Conservation (phyloP, 805 yeast species). For the Suhomyces emberorum region DNA sequence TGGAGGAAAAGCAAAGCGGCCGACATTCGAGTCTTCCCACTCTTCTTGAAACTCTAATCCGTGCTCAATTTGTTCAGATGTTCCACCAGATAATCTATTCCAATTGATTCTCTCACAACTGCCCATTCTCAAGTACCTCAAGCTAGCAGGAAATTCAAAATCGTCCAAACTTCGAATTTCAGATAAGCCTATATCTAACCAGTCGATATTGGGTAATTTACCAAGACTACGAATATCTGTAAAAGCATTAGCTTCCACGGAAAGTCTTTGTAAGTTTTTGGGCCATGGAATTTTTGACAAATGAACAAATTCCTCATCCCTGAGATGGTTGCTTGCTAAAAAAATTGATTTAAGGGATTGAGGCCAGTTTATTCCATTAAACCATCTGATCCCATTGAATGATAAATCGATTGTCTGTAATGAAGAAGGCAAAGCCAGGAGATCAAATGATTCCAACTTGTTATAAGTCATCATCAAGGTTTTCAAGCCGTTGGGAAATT, state of each 20-base stretch:
- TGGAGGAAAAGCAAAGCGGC: conserved; percentile 22
- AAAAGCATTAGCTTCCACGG: conserved; percentile 22
- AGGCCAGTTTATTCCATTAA: conserved; percentile 22
- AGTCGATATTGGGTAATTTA: not conserved
- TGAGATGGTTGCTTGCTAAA: conserved; percentile 20
- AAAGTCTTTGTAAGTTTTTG: conserved; percentile 15
- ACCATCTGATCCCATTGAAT: conserved; percentile 15
- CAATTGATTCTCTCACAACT: not conserved
- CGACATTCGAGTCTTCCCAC: not conserved
- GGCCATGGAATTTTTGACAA: conserved; percentile 25
- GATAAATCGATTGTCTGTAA: conserved; percentile 30
- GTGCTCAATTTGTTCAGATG: not conserved
- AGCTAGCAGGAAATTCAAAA: conserved; percentile 27
- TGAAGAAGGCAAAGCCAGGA: conserved; percentile 25
- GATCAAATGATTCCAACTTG: conserved; percentile 17
- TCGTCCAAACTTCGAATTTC: not conserved
- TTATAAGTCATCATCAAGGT: conserved; percentile 35
- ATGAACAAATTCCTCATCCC: conserved; percentile 14
- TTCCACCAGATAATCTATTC: not conserved
- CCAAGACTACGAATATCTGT: conserved; percentile 7
- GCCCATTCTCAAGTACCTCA: conserved; percentile 16
- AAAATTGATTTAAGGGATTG: conserved; percentile 20
- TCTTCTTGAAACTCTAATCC: not conserved
- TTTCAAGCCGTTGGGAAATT: conserved; percentile 21
- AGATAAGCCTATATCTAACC: not conserved